Base-by-base conservation (phyloP, 495 filamentous ascomycete genomes). In the Clohesyomyces aquaticus region DNA sequence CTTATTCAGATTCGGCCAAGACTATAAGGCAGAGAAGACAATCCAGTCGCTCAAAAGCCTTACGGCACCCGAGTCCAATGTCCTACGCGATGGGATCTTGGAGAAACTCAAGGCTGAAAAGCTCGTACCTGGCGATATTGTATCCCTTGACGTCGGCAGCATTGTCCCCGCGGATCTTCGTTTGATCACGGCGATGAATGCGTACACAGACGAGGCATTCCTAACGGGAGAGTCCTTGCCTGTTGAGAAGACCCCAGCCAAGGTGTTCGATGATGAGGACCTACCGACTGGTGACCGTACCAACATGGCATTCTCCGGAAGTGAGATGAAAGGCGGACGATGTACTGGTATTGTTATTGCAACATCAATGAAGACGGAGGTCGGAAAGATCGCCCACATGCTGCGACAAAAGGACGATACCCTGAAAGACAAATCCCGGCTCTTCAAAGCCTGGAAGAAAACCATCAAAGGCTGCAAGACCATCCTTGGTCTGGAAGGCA, bases 21-120 rank as follows among this genome's bases (percentile, higher is more conserved):
- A 95, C 71, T 92, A 88, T 71, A 82, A 85, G 57, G 91, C 91
- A 29, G 91, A 93, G 72, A 88, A 91, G 77, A 91, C 87, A 61
- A 93, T 95, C 77, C 82, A 91, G 45, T 88, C 89, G 28, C 80
- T 95, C 16, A 79, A 86, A 41, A 82, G 84, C 29, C 79, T 94
- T n/a, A 90, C 88, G 0, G 88, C 90, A 4, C 91, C 91, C 50
- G 83, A 84, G 63, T 91, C 89, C 27, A 83, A 80, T 58, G 90
- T 91, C 16, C 75, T 93, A 3, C 86, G 91, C 43, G 83, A 91
- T 71, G 88, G 90, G 0, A 81, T 79, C 32, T 77, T 84, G 12
- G 74, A 77, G 18, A 82, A 85, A 18, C 80, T 93, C 60, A 85
- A 87, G 42, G 88, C 89, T 47, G 81, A 84, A 35, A 80, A 89